Conservation (phyloP, 2,329 filamentous ascomycete genomes). For the Orbilia ellipsospora region DNA sequence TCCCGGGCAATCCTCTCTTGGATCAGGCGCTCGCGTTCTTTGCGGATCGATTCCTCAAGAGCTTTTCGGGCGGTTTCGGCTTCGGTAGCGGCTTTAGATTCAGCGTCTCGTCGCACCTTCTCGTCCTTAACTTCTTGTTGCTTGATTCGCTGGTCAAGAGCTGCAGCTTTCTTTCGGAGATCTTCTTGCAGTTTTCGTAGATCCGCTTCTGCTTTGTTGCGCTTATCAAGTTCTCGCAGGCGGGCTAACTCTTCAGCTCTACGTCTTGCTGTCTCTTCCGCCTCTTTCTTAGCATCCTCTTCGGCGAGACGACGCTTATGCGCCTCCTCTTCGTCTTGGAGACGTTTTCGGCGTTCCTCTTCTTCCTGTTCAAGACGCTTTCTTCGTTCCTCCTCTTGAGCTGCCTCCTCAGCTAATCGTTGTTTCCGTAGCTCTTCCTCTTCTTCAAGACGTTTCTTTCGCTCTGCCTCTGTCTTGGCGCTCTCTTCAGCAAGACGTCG, state of each 20-base stretch:
- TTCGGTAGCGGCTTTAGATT: conserved; percentile 34
- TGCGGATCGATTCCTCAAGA: conserved; percentile 51
- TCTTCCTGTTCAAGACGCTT: conserved; percentile 30
- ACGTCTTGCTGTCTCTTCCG: conserved; percentile 30
- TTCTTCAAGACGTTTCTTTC: conserved; percentile 29
- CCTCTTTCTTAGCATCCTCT: conserved; percentile 36
- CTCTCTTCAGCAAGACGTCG: conserved; percentile 44
- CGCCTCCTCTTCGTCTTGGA: conserved; percentile 27
- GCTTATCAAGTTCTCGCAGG: conserved; percentile 32
- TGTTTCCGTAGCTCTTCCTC: conserved; percentile 12
- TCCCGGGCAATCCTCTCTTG: conserved; percentile 45
- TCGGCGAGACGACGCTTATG: conserved; percentile 34
- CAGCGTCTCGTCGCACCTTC: conserved; percentile 42
- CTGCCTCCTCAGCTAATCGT: too few relatives aligned
- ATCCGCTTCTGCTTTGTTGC: conserved; percentile 33
- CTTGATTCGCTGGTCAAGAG: conserved; percentile 48
- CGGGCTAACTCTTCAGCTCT: conserved; percentile 35
- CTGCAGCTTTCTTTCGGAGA: conserved; percentile 38
- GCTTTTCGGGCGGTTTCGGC: conserved; percentile 35
- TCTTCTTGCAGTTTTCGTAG: conserved; percentile 39
- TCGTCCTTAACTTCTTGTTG: conserved; percentile 48
- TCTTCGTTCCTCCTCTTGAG: conserved; percentile 11
- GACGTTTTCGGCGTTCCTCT: conserved; percentile 36
- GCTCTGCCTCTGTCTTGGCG: conserved; percentile 33
- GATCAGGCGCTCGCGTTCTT: conserved; percentile 48